phyloP scores from a whole-genome alignment of 2,329 filamentous ascomycete species.

The Diaporthe australafricana region DNA sequence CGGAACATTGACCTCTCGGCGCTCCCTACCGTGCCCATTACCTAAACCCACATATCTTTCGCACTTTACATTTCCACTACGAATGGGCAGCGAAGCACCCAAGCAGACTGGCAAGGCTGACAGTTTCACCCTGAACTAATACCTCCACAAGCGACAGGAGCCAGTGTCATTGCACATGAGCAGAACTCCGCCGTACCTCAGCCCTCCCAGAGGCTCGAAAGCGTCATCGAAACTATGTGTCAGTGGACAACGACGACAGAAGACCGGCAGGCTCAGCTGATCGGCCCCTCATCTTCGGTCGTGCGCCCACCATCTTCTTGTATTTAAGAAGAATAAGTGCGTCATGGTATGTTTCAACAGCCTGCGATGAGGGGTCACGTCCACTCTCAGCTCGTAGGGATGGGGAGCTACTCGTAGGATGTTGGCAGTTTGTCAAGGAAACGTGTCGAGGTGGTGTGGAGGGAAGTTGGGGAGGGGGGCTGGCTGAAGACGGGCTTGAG shows the following conservation, averaged over 20 bases:
- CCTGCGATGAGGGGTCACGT: conserved; percentile 3
- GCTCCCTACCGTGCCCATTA: background rate
- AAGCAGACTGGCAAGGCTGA: background rate
- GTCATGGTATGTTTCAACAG: conserved; percentile 25
- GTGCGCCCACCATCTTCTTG: conserved; percentile 2
- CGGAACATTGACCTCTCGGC: conserved; percentile 13
- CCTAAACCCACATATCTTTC: background rate
- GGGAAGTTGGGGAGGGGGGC: background rate
- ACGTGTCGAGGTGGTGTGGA: background rate
- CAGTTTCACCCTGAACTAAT: background rate
- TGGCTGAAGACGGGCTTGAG: background rate
- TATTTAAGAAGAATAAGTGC: background rate
- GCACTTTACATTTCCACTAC: background rate
- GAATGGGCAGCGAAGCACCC: background rate
- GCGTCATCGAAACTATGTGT: conserved; percentile 11
- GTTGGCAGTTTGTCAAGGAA: background rate
- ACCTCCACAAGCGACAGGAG: background rate
- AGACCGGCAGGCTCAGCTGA: conserved; percentile 19
- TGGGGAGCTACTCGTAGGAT: background rate
- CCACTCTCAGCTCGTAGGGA: background rate
- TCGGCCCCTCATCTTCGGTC: background rate
- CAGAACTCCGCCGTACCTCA: background rate
- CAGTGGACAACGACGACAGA: background rate
- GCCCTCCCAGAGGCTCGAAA: background rate
- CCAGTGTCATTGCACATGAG: background rate